Percentiles rank a stretch among this genome's conserved stretches.
phyloP scores from a whole-genome alignment of 1,284 basidiomycete genomes.

The Moesziomyces globuligerus region DNA sequence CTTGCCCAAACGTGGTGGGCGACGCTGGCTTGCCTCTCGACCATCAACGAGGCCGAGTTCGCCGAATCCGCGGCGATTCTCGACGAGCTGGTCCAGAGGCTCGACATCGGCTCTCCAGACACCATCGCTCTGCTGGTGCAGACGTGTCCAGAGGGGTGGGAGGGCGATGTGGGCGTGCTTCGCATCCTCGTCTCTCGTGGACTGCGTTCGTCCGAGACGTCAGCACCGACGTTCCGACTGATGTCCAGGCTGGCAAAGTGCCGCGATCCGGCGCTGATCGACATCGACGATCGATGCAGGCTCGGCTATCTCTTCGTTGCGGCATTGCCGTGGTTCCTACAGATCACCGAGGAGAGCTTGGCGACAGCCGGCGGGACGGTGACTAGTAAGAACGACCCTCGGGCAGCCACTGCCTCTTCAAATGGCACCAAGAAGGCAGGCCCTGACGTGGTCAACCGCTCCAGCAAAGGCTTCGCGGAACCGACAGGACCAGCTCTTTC shows the following conservation, averaged over 20 bases:
- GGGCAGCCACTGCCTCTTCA: constrained; percentile 15
- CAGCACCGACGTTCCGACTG: constrained; percentile 76
- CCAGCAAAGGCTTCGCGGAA: neutral
- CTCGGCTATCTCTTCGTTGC: constrained; percentile 84
- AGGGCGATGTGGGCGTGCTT: constrained; percentile 73
- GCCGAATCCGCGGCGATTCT: constrained; percentile 77
- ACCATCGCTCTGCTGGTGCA: constrained; percentile 76
- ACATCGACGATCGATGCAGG: constrained; percentile 74
- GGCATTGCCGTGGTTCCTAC: constrained; percentile 87
- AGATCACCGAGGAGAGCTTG: constrained; percentile 74
- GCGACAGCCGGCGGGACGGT: constrained; percentile 20
- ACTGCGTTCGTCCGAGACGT: constrained; percentile 81
- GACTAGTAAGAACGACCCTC: constrained; percentile 31
- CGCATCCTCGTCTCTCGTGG: constrained; percentile 83
- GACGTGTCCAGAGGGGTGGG: constrained; percentile 80
- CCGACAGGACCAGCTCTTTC: constrained; percentile 35
- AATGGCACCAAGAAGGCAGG: constrained; percentile 11
- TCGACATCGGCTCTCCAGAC: constrained; percentile 78
- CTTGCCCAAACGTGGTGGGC: constrained; percentile 90
- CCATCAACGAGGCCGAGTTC: constrained; percentile 85
- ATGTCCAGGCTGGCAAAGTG: constrained; percentile 77
- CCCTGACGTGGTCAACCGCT: constrained; percentile 6
- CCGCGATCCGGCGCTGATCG: constrained; percentile 77
- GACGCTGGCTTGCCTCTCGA: constrained; percentile 81
- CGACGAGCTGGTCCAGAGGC: constrained; percentile 76